Evolutionary conservation across 768 basidiomycete genomes (phyloP), one percentile per base, ranked within the genome.

Genomic region (Naganishia randhawae): DNA sequence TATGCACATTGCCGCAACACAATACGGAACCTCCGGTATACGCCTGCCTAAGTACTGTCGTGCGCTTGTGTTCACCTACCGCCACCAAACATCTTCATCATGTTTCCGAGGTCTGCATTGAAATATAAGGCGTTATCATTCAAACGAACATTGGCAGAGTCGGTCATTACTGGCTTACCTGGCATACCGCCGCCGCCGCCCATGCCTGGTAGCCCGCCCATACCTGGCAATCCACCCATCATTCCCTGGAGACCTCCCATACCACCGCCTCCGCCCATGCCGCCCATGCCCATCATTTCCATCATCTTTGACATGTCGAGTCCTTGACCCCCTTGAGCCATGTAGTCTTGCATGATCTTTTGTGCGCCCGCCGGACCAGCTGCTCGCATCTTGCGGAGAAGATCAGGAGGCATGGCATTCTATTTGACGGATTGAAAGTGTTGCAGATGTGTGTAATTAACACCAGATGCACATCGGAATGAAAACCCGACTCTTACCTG

Each of bases 361-460:
- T 79, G 74, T 7, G 91, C 91, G 25, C 92, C 91, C 13, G 75
- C 74, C 10, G 90, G 90, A 65, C 87, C 92, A 14, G 78, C 78
- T 0, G 78, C 74, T 25, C 77, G 74, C 87, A 97, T 88, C 77
- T 98, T 89, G 76, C 92, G 90, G 71, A 97, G 80, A 89, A 95
- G 90, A 33, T 93, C 95, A 6, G 95, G 91, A 0, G 95, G 95
- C 86, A 97, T 88, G 42, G 93, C 84, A 68, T 92, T 89, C 89
- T 96, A 73, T n/a, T 3, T n/a, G 25, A 3, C 7, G 16, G n/a
- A 48, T n/a, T 22, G n/a, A 22, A 48, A 48, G 19, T 48, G 7
- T 66, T n/a, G n/a, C n/a, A n/a, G 37, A 8, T 39, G 14, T 22
- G 45, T 11, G 7, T n/a, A 22, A n/a, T 22, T 48, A 17, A 19